These are phyloP conservation scores for Phaeosphaeriaceae sp. DNA, from an alignment of 2,329 filamentous ascomycete species.

Conservation along the genomic window DNA sequence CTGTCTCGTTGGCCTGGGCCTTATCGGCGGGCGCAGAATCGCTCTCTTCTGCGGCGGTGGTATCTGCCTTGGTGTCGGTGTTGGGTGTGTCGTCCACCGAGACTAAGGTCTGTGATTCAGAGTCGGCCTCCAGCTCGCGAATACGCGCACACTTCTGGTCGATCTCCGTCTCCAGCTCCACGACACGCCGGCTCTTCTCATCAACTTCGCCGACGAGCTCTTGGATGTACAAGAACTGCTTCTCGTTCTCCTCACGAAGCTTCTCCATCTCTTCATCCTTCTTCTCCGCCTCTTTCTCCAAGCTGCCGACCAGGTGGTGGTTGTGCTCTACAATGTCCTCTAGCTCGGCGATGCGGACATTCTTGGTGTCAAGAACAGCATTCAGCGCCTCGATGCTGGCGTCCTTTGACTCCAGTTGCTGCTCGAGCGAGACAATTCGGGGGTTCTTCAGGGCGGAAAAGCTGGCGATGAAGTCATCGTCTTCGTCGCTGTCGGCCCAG, in stretches of 20 bases:
- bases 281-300: conserved; percentile 7
- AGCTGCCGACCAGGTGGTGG: conserved; percentile 5
- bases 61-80: not conserved
- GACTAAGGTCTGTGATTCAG: not conserved
- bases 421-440: conserved; percentile 2
- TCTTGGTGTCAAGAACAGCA: conserved; percentile 9
- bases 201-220: conserved; percentile 20
- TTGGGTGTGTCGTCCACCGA: not conserved
- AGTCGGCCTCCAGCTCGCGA: conserved; percentile 13
- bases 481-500: conserved; percentile 31
- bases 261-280: conserved; percentile 5
- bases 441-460: conserved; percentile 3
- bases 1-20: not conserved
- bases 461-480: conserved; percentile 18
- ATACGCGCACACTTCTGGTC: conserved; percentile 14
- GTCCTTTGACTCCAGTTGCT: conserved; percentile 8
- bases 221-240: conserved; percentile 17
- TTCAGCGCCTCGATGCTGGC: conserved; percentile 22
- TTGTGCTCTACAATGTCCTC: conserved; percentile 12
- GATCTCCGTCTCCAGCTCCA: conserved; percentile 17
- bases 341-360: conserved; percentile 16
- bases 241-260: conserved; percentile 11
- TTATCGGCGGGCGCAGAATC: not conserved
- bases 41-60: not conserved
- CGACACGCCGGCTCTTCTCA: conserved; percentile 25